Evolutionary conservation across 2,329 filamentous ascomycete species (phyloP).

Genomic region (Alternaria sp.): DNA sequence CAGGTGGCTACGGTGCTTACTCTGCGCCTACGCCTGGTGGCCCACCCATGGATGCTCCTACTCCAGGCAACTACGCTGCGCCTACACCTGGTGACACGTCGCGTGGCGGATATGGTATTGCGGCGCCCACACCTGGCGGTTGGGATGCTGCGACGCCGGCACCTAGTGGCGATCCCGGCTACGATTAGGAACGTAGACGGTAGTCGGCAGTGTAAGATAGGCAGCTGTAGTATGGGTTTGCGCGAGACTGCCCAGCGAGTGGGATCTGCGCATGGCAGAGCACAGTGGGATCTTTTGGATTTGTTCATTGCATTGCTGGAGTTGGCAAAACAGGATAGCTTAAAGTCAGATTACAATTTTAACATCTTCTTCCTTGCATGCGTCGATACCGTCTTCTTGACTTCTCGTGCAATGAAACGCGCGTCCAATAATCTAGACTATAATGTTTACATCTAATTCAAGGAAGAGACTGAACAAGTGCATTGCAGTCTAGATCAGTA

Average conservation of each 20-base stretch:
- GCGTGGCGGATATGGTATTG: conserved; percentile 40
- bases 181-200: conserved; percentile 21
- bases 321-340: conserved; percentile 16
- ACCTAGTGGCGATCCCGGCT: conserved; percentile 34
- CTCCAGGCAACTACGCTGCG: conserved; percentile 48
- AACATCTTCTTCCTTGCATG: background rate
- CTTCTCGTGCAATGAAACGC: background rate
- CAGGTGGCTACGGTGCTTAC: conserved; percentile 43
- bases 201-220: conserved; percentile 3
- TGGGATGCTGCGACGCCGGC: conserved; percentile 59
- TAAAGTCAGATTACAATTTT: background rate
- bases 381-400: background rate
- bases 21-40: conserved; percentile 47
- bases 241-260: background rate
- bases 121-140: conserved; percentile 66
- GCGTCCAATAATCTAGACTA: background rate
- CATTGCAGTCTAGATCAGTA: background rate
- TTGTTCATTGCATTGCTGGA: conserved; percentile 22
- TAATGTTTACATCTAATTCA: background rate
- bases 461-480: background rate
- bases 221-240: background rate
- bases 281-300: background rate
- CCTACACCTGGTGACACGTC: conserved; percentile 45
- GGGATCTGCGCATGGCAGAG: background rate
- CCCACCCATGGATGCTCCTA: conserved; percentile 47